Evolutionary conservation across 2,329 filamentous ascomycete species (phyloP), one percentile per base, ranked within the genome.

Genomic region (Lizonia empirigonia): DNA sequence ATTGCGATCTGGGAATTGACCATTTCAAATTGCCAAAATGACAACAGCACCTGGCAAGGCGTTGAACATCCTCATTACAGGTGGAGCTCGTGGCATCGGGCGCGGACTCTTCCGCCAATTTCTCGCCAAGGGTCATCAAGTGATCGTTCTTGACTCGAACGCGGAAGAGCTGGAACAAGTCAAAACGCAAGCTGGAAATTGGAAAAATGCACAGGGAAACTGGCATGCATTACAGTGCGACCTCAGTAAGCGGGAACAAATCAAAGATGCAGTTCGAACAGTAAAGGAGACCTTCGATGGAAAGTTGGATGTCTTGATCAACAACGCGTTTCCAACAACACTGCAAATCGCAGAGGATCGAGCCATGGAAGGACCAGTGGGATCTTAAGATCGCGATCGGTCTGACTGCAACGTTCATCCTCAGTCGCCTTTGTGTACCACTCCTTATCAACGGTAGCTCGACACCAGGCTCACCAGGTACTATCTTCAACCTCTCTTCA

Each of bases 401-500:
- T 4, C 59, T 73, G 32, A 73, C 68, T 7, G 69, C 67, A 18
- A 68, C 68, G 0, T 72, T 68, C 39, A 56, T 71, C 0, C 61
- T 72, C 6, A 65, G 62, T 24, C 57, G 69, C 16, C 59, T 71
- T 1, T 72, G 69, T 46, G 51, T 71, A 13, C 66, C 67, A 1
- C 50, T 72, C 9, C 62, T 73, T 12, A 48, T 58, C 18, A 51
- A 50, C 10, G 61, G 60, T 2, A 45, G 42, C 15, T 63, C 53
- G 12, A 60, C 60, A 1, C 23, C 53, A 13, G 49, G 37, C 7
- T 66, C 62, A 1, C 68, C 66, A 1, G 69, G 69, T 13, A 70
- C 63, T 3, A 69, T 74, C 18, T 72, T 82, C 46, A 76, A 81
- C 58, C 74, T 82, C 26, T 78, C 78, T 0, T 80, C 77, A 1